Base-by-base conservation (phyloP, 1,284 basidiomycete species). In the Ceratobasidium sp. region DNA sequence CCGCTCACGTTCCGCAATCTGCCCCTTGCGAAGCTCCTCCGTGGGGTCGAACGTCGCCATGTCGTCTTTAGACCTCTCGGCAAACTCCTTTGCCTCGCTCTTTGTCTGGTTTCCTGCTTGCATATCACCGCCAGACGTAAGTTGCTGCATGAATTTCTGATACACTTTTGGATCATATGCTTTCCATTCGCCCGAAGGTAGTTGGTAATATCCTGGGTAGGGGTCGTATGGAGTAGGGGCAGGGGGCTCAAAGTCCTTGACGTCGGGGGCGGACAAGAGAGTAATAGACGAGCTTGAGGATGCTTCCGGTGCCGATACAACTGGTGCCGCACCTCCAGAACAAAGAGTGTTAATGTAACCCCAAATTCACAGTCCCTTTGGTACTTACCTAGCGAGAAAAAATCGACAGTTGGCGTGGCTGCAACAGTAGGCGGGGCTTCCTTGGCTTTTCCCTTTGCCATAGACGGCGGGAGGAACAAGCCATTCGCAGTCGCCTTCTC, bases 181-280 rank as follows among this genome's bases (percentile, higher is more conserved):
- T 33, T 90, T 91, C 92, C 95, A 96, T 67, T 87, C 83, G 12
- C 95, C 94, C 0, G 92, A 92, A 0, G 94, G 94, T 35, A 93
- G 88, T 79, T 92, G 90, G 83, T 97, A 96, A 85, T 96, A 97
- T 1, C 95, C 95, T 1, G 95, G 95, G 83, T 96, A 96, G 23
- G 90, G 89, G 82, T 96, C 95, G 27, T 87, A 86, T 0, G 90
- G 87, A 3, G 90, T 92, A 0, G 95, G 95, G 74, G 91, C 89
- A 0, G 94, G 95, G 0, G 93, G 91, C 52, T 89, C 86, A 82
- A 92, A 96, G 68, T 92, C 91, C 18, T 91, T 88, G 8, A 95
- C 83, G 33, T 84, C 84, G 6, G 93, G 93, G 0, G 93, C 93
- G 41, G 93, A 90, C 8, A 91, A 92, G n/a, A 90, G 74, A 80